A percentile compares a stretch with the other conserved stretches of the same genome.
phyloP scores from a whole-genome alignment of 192 early-diverging fungal genomes.

The Pilobolus umbonatus region DNA sequence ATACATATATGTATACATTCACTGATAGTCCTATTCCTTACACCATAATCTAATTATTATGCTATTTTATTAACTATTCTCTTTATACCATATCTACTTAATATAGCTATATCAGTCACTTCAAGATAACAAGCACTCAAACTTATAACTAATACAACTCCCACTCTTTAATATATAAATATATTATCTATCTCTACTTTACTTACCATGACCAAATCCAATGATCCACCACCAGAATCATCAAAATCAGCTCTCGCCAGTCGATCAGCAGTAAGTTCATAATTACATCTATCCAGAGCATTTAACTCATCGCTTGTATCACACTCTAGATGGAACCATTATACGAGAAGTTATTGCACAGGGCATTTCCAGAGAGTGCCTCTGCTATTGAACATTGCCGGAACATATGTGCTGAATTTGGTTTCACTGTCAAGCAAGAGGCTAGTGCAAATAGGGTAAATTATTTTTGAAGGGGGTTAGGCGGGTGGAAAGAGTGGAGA shows the following conservation, averaged over 20 bases:
- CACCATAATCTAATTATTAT: background rate
- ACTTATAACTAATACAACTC: no score
- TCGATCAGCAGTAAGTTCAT: background rate
- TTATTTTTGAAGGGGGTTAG: no score
- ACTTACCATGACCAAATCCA: background rate
- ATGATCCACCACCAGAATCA: background rate
- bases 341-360: constrained; percentile 42
- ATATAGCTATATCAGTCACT: no score
- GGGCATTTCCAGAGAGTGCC: constrained; percentile 43
- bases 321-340: constrained; percentile 48
- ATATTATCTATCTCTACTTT: no score
- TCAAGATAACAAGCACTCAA: no score
- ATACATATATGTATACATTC: constrained; percentile 10
- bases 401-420: constrained; percentile 44
- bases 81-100: background rate
- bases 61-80: constrained; percentile 5
- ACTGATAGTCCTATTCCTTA: background rate
- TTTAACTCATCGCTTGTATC: background rate
- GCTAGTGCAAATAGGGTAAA: constrained; percentile 55
- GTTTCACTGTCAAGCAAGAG: constrained; percentile 59
- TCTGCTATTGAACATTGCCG: constrained; percentile 48
- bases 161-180: no score
- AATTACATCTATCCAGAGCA: background rate
- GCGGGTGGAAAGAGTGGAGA: background rate
- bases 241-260: background rate